These are phyloP conservation scores for Ceratobasidium sp. DNA, from an alignment of 1,284 basidiomycete species.

Conservation along the genomic window DNA sequence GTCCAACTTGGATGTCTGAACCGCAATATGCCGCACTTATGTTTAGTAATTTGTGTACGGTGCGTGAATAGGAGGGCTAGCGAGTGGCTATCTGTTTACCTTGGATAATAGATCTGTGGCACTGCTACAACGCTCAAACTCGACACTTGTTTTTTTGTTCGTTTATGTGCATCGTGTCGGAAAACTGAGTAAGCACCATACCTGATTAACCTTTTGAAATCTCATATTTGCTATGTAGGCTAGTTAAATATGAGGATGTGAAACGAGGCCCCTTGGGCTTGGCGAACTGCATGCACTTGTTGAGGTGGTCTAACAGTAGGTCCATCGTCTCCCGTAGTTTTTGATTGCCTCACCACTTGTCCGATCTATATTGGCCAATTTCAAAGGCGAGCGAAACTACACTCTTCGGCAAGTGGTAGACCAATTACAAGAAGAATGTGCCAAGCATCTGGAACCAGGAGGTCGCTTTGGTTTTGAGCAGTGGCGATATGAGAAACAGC, in stretches of 20 bases:
- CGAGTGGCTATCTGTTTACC: neutral
- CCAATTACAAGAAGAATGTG: too few species aligned
- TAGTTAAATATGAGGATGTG: neutral
- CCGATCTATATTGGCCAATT: neutral
- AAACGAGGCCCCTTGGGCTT: neutral
- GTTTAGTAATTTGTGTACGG: constrained; percentile 27
- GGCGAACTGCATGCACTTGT: neutral
- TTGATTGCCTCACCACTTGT: neutral
- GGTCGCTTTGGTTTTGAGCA: too few species aligned
- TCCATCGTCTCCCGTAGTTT: too few species aligned
- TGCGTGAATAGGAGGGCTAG: neutral
- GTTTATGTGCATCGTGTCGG: constrained; percentile 13
- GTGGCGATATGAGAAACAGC: too few species aligned
- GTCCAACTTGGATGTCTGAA: neutral
- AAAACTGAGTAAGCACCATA: neutral
- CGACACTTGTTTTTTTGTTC: neutral
- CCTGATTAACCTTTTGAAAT: neutral
- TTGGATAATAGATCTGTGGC: neutral
- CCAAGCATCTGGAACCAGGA: too few species aligned
- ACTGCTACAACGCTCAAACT: neutral
- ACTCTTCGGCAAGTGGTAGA: neutral
- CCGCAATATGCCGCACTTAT: constrained; percentile 31
- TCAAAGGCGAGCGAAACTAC: neutral
- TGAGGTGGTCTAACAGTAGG: neutral
- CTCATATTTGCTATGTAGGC: neutral